A percentile compares a stretch with the other conserved stretches of the same genome.
Evolutionary conservation across 306 rosid genomes (phyloP).

Genomic region (Cicer chorassanicum): DNA sequence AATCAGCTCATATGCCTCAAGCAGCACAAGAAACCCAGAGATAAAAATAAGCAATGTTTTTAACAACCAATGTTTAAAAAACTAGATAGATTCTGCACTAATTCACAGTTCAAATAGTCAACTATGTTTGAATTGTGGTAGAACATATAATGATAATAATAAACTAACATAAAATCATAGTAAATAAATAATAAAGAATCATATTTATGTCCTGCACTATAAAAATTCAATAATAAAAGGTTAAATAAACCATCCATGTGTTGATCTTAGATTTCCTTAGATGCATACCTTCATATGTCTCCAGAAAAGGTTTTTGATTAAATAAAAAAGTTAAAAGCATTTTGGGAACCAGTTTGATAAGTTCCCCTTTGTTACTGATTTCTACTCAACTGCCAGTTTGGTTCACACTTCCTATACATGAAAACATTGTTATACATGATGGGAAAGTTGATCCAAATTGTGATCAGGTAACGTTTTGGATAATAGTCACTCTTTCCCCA

Average conservation of each 20-base stretch:
- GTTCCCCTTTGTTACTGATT: not conserved
- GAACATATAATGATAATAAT: not conserved
- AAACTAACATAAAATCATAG: not conserved
- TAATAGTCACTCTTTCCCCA: not conserved
- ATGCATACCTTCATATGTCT: not conserved
- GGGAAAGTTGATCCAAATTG: not conserved
- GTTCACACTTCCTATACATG: not conserved
- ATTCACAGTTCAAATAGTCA: not conserved
- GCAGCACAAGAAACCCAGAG: not conserved
- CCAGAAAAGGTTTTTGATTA: not conserved
- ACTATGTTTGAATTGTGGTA: no score
- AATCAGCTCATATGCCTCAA: constrained; percentile 16
- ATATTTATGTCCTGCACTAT: not conserved
- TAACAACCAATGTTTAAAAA: not conserved
- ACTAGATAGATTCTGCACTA: not conserved
- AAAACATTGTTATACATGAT: not conserved
- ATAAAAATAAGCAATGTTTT: not conserved
- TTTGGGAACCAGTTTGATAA: not conserved
- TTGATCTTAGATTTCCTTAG: not conserved
- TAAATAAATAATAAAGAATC: not conserved
- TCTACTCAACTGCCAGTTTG: not conserved
- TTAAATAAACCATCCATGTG: not conserved
- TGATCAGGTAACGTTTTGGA: constrained; percentile 5
- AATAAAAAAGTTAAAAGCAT: not conserved
- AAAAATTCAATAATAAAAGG: not conserved